A percentile compares a stretch with the other conserved stretches of the same genome.
These are phyloP conservation scores for Pseudogymnoascus sp. DNA, from an alignment of 2,329 filamentous ascomycete genomes.

Conservation along the genomic window DNA sequence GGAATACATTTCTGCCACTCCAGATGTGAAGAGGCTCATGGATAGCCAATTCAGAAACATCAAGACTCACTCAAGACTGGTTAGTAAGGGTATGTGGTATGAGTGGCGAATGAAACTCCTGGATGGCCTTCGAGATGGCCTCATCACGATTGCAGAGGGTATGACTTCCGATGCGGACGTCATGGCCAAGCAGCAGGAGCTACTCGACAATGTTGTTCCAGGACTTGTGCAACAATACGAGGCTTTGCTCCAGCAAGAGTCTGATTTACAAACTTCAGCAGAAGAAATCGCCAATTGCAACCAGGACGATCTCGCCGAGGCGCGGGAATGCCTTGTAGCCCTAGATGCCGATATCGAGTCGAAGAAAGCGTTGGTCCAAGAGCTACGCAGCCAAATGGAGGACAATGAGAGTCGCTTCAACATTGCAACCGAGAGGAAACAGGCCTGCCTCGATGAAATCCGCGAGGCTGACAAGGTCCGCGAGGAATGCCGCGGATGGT, in stretches of 20 bases:
- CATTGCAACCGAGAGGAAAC: conserved; percentile 56
- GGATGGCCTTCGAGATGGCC: conserved; percentile 69
- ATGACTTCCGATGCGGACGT: conserved; percentile 66
- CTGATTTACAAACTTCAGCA: conserved; percentile 61
- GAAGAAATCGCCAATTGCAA: conserved; percentile 72
- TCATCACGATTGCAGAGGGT: conserved; percentile 65
- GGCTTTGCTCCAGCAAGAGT: conserved; percentile 53
- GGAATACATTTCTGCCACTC: conserved; percentile 79
- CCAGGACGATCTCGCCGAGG: conserved; percentile 64
- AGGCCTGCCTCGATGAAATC: conserved; percentile 64
- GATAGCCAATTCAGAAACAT: conserved; percentile 97
- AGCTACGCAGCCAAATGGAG: conserved; percentile 57
- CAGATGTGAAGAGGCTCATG: conserved; percentile 78
- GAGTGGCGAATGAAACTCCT: conserved; percentile 90
- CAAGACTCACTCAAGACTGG: conserved; percentile 80
- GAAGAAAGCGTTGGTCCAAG: conserved; percentile 59
- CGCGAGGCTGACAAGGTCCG: conserved; percentile 72
- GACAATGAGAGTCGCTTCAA: conserved; percentile 59
- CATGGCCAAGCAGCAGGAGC: conserved; percentile 57
- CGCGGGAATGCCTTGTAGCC: conserved; percentile 58
- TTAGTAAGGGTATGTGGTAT: conserved; percentile 97
- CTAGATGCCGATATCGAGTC: conserved; percentile 61
- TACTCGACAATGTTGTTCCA: conserved; percentile 62
- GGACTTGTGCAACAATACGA: conserved; percentile 51
- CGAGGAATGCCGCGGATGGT: conserved; percentile 87